phyloP scores from a whole-genome alignment of 768 basidiomycete species.

The Porpolomopsis calyptriformis region DNA sequence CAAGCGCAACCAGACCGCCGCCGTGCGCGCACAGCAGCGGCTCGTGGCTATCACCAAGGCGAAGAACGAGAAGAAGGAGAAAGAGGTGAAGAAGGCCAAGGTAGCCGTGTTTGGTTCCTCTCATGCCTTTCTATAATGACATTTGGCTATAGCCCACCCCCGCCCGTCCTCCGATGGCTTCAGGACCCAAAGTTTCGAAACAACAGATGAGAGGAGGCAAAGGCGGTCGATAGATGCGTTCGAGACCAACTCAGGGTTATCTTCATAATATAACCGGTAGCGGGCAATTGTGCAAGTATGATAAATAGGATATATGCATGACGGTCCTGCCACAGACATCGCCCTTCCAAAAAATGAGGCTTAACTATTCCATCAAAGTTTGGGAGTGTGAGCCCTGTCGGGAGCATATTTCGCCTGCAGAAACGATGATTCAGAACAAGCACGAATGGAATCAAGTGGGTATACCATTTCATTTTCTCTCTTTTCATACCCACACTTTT shows the following conservation, averaged over 20 bases:
- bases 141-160: conserved; percentile 40
- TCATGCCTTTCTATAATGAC: conserved; percentile 3
- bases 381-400: conserved; percentile 24
- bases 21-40: conserved; percentile 70
- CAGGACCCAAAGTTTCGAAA: conserved; percentile 82
- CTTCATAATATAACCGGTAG: no score
- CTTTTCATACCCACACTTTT: conserved; percentile 87
- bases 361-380: not conserved
- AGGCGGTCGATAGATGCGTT: conserved; percentile 44
- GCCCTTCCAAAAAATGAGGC: not conserved
- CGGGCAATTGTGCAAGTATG: not conserved
- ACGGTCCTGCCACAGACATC: no score
- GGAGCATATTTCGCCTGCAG: conserved; percentile 51
- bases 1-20: conserved; percentile 84
- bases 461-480: conserved; percentile 92
- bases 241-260: no score
- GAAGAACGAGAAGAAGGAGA: conserved; percentile 94
- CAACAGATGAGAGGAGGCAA: conserved; percentile 93
- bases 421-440: not conserved
- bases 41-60: conserved; percentile 85
- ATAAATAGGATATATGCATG: not conserved
- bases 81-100: conserved; percentile 86
- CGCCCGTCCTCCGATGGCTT: conserved; percentile 35
- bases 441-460: conserved; percentile 1
- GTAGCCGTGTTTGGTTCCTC: conserved; percentile 23